Evolutionary conservation across 768 basidiomycete species (phyloP).

Genomic region (Suillus americanus): DNA sequence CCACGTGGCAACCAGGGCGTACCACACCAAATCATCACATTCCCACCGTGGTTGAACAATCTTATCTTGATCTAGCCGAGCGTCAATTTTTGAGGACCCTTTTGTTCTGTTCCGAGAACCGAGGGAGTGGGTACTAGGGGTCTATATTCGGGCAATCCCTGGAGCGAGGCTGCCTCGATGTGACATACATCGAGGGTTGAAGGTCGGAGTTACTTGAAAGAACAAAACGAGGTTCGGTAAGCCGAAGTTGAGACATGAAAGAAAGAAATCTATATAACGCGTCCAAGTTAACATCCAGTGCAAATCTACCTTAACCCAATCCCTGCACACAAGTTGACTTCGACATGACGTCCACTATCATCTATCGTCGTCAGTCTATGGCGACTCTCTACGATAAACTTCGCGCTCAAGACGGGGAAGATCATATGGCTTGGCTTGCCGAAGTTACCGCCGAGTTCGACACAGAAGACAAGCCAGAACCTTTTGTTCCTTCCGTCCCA

Average conservation of each 20-base stretch:
- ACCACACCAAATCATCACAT: conserved; percentile 30
- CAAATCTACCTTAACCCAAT: background rate
- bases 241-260: conserved; percentile 39
- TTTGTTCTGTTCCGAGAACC: conserved; percentile 18
- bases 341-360: conserved; percentile 29
- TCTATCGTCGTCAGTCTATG: conserved; percentile 37
- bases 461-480: conserved; percentile 31
- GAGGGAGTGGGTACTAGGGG: conserved; percentile 13
- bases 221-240: conserved; percentile 43
- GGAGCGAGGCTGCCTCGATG: conserved; percentile 39
- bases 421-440: conserved; percentile 33
- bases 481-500: conserved; percentile 18
- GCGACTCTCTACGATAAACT: conserved; percentile 36
- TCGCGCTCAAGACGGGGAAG: conserved; percentile 34
- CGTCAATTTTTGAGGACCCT: conserved; percentile 5
- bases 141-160: conserved; percentile 18
- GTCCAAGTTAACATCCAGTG: background rate
- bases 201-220: conserved; percentile 38
- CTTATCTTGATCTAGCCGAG: conserved; percentile 9
- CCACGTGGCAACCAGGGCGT: conserved; percentile 15
- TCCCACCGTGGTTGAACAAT: conserved; percentile 23
- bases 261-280: conserved; percentile 36
- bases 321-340: background rate
- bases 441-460: conserved; percentile 27
- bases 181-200: conserved; percentile 33